Percentiles rank a stretch among this genome's conserved stretches.
These are phyloP conservation scores for Ophiostoma triangulosporum DNA, from an alignment of 2,329 filamentous ascomycete genomes.

Conservation along the genomic window DNA sequence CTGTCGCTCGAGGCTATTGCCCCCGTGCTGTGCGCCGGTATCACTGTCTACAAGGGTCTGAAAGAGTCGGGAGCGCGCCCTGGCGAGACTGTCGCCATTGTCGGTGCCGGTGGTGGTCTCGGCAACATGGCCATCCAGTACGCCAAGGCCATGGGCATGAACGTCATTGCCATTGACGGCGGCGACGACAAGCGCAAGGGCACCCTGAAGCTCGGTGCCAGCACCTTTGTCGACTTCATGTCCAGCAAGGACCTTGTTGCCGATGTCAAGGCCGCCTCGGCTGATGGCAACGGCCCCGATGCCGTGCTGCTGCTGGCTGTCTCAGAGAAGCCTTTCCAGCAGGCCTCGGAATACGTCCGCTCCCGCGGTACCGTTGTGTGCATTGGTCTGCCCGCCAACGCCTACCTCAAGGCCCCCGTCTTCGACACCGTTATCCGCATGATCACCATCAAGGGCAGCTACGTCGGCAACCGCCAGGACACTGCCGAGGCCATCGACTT, in stretches of 20 bases:
- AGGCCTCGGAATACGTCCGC: constrained; percentile 79
- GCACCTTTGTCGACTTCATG: constrained; percentile 67
- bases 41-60: constrained; percentile 30
- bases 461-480: constrained; percentile 87
- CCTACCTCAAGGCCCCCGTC: constrained; percentile 69
- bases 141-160: constrained; percentile 31
- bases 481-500: constrained; percentile 84
- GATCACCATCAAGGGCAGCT: constrained; percentile 84
- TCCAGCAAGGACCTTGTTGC: constrained; percentile 63
- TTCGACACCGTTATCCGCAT: constrained; percentile 82
- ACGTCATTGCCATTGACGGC: constrained; percentile 30
- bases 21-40: constrained; percentile 36
- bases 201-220: constrained; percentile 50
- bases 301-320: constrained; percentile 80
- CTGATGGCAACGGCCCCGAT: constrained; percentile 72
- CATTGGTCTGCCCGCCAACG: constrained; percentile 74
- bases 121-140: constrained; percentile 33
- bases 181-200: constrained; percentile 44
- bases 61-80: constrained; percentile 23
- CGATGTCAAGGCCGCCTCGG: constrained; percentile 70
- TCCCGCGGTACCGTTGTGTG: constrained; percentile 71
- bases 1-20: constrained; percentile 58
- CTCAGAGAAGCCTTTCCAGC: constrained; percentile 86
- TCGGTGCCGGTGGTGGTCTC: constrained; percentile 36
- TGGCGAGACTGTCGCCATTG: constrained; percentile 28